These are phyloP conservation scores for Tulasnella sp. DNA, from an alignment of 768 basidiomycete species.

Conservation along the genomic window DNA sequence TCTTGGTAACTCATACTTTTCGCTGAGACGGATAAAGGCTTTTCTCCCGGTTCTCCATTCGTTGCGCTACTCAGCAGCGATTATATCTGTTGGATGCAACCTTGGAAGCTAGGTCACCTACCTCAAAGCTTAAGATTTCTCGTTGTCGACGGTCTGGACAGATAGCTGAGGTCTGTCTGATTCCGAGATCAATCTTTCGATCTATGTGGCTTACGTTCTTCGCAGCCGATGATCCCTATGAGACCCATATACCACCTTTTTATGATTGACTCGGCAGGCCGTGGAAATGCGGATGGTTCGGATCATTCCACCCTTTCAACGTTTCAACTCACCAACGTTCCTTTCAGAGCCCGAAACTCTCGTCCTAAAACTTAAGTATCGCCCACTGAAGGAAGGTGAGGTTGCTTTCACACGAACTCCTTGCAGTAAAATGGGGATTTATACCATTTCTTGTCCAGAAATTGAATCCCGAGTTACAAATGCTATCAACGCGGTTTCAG, in stretches of 20 bases:
- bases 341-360: conserved; percentile 53
- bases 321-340: not conserved
- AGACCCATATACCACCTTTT: conserved; percentile 77
- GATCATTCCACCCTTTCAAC: no score
- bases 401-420: not conserved
- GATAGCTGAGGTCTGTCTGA: not conserved
- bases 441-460: conserved; percentile 39
- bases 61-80: conserved; percentile 14
- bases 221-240: conserved; percentile 65
- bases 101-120: conserved; percentile 17
- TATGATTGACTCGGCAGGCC: conserved; percentile 69
- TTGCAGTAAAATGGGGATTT: not conserved
- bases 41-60: conserved; percentile 44
- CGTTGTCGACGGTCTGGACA: not conserved
- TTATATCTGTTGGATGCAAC: conserved; percentile 46
- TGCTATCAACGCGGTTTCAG: conserved; percentile 10
- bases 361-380: conserved; percentile 60
- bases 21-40: conserved; percentile 42
- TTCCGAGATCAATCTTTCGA: not conserved
- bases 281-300: conserved; percentile 22
- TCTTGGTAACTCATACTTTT: not conserved
- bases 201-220: not conserved
- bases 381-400: conserved; percentile 74
- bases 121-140: conserved; percentile 34
- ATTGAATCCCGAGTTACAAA: conserved; percentile 38